A percentile compares a stretch with the other conserved stretches of the same genome.
Conservation (phyloP, 1,284 basidiomycete species). For the Thelephora terrestris region DNA sequence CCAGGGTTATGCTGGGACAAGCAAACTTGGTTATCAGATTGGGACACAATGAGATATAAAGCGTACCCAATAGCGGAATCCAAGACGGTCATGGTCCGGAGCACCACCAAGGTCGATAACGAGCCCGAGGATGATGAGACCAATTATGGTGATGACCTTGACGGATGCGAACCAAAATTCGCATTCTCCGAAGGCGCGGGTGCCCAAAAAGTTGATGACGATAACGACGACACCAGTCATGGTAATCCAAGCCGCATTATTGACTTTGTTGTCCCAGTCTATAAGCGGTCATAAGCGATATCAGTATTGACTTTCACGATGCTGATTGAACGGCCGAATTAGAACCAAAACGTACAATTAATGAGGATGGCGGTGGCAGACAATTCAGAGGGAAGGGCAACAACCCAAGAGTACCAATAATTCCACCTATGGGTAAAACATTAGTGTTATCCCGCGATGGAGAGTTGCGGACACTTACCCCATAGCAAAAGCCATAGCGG, state of each 20-base stretch:
- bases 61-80: conserved; percentile 25
- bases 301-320: conserved; percentile 8
- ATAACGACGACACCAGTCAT: conserved; percentile 66
- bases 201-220: conserved; percentile 70
- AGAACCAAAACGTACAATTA: conserved; percentile 50
- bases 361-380: conserved; percentile 73
- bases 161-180: conserved; percentile 72
- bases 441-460: not conserved
- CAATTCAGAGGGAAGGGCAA: conserved; percentile 69
- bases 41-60: not conserved
- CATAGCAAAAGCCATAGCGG: conserved; percentile 73
- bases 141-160: conserved; percentile 70
- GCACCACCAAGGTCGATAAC: conserved; percentile 68
- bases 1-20: not conserved
- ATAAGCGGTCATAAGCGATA: not conserved
- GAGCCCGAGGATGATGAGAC: too few relatives aligned
- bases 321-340: conserved; percentile 18
- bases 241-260: conserved; percentile 67
- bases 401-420: conserved; percentile 31
- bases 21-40: not conserved
- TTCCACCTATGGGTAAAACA: not conserved
- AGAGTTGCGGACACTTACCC: conserved; percentile 30
- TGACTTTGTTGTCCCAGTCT: conserved; percentile 32
- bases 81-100: conserved; percentile 32
- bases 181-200: conserved; percentile 63